A percentile compares a stretch with the other conserved stretches of the same genome.
These are phyloP conservation scores for Lithospermum erythrorhizon DNA, from an alignment of 257 asterid genomes.

Conservation along the genomic window DNA sequence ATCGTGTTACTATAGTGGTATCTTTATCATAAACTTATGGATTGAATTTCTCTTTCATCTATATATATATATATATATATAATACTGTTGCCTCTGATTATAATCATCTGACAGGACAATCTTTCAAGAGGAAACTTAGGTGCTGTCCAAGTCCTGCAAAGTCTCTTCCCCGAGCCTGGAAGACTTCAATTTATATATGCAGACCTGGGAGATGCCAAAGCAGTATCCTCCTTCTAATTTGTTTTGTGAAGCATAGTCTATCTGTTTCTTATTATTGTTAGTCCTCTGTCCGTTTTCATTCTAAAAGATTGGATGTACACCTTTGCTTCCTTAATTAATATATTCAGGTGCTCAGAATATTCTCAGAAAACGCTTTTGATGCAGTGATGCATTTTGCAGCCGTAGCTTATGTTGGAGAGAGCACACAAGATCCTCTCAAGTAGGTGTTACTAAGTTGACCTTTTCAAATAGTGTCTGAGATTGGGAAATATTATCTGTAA, in stretches of 20 bases:
- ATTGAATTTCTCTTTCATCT: background rate
- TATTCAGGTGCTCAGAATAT: constrained; percentile 55
- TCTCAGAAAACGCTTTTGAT: constrained; percentile 57
- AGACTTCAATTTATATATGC: constrained; percentile 84
- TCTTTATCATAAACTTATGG: constrained; percentile 5
- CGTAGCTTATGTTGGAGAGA: constrained; percentile 96
- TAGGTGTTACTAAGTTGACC: constrained; percentile 17
- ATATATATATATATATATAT: background rate
- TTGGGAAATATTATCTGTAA: background rate
- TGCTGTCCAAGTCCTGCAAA: constrained; percentile 57
- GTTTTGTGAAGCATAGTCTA: background rate
- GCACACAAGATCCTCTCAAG: constrained; percentile 83
- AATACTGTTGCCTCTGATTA: background rate
- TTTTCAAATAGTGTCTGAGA: background rate
- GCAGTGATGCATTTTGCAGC: constrained; percentile 95
- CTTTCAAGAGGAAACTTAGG: constrained; percentile 90
- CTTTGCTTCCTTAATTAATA: constrained; percentile 10
- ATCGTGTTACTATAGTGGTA: constrained; percentile 95
- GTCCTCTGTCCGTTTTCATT: constrained; percentile 5
- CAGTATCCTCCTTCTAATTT: constrained; percentile 33
- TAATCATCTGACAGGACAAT: constrained; percentile 46
- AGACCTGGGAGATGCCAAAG: constrained; percentile 78
- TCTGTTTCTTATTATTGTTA: background rate
- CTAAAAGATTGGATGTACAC: background rate
- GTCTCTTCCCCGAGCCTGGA: constrained; percentile 81